Conservation (phyloP, 2,329 filamentous ascomycete genomes). For the Apiospora kogelbergensis region DNA sequence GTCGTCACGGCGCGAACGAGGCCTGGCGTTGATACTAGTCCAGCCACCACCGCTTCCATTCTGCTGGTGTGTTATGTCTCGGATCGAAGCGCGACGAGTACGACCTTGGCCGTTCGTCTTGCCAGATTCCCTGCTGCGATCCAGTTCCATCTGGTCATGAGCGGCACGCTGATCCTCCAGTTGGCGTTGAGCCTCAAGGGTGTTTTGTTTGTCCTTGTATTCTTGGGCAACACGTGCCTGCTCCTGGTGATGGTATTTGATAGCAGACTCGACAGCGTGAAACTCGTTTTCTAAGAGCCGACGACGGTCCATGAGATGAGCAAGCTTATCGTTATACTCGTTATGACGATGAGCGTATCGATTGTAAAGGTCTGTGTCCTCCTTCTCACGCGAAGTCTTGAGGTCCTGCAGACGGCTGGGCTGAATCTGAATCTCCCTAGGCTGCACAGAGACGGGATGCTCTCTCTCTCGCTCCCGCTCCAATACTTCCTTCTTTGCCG, state of each 20-base stretch:
- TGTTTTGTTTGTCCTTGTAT: conserved; percentile 19
- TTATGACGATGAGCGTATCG: not conserved
- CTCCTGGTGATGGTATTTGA: conserved; percentile 24
- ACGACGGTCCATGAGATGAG: conserved; percentile 17
- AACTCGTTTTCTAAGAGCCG: conserved; percentile 24
- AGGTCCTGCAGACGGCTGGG: not conserved
- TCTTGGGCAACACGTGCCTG: conserved; percentile 25
- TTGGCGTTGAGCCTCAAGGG: conserved; percentile 19
- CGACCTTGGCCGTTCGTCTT: not conserved
- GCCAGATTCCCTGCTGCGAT: not conserved
- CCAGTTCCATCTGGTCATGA: not conserved
- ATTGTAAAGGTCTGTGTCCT: not conserved
- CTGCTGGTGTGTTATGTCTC: not conserved
- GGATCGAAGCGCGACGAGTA: not conserved
- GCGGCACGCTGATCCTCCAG: conserved; percentile 25
- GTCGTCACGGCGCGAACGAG: conserved; percentile 26
- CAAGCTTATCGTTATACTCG: not conserved
- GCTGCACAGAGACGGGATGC: not conserved
- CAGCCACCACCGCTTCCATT: conserved; percentile 22
- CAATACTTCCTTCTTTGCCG: conserved; percentile 11
- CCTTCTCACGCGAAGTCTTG: not conserved
- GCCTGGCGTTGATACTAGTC: conserved; percentile 32
- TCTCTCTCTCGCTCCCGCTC: conserved; percentile 3
- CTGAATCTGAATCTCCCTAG: not conserved
- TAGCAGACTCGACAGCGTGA: conserved; percentile 17